phyloP scores from a whole-genome alignment of 2,329 filamentous ascomycete genomes.

The Atkinsonella texensis region DNA sequence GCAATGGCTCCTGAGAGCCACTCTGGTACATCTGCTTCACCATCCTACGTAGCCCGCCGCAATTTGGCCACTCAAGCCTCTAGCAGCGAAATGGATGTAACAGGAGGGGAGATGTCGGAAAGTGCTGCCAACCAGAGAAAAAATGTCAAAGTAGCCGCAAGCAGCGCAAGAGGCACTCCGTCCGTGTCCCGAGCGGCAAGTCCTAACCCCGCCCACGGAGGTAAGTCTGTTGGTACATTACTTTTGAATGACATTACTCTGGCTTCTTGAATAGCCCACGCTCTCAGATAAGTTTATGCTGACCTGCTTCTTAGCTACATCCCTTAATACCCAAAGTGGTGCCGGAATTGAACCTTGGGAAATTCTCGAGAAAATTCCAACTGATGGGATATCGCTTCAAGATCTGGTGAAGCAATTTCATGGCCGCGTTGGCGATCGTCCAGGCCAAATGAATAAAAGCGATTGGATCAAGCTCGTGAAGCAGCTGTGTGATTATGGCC shows the following conservation, averaged over 20 bases:
- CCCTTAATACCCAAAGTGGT: slow-evolving; percentile 23
- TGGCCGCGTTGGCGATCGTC: slow-evolving; percentile 37
- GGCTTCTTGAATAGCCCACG: background rate
- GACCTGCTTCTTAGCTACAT: slow-evolving; percentile 13
- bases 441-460: slow-evolving; percentile 37
- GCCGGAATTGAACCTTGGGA: slow-evolving; percentile 36
- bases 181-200: slow-evolving; percentile 50
- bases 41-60: slow-evolving; percentile 25
- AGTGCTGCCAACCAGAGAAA: slow-evolving; percentile 34
- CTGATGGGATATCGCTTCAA: slow-evolving; percentile 41
- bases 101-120: slow-evolving; percentile 55
- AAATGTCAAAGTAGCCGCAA: slow-evolving; percentile 42
- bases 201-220: slow-evolving; percentile 33
- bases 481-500: slow-evolving; percentile 38
- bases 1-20: slow-evolving; percentile 38
- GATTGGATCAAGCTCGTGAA: slow-evolving; percentile 51
- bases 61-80: slow-evolving; percentile 40
- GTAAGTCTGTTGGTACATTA: slow-evolving; percentile 18
- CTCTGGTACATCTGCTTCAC: slow-evolving; percentile 41
- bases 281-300: background rate
- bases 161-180: slow-evolving; percentile 38
- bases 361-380: slow-evolving; percentile 41
- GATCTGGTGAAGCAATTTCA: slow-evolving; percentile 43
- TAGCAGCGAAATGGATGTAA: slow-evolving; percentile 61
- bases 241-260: background rate